Evolutionary conservation across 2,329 filamentous ascomycete species (phyloP).

Genomic region (Sclerotinia minor): DNA sequence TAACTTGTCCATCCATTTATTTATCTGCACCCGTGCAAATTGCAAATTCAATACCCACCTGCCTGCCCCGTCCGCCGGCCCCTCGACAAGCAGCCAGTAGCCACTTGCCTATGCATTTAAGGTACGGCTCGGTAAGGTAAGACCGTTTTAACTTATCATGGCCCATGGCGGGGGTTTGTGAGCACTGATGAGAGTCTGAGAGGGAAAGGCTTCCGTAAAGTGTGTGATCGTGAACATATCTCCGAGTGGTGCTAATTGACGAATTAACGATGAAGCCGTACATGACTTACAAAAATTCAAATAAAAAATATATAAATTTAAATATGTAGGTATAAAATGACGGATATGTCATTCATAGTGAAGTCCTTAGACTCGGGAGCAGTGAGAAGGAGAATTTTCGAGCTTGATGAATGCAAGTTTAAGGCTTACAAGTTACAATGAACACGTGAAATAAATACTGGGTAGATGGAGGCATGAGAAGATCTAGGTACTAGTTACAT

Average conservation of each 20-base stretch:
- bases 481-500: background rate
- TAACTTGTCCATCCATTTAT: no score
- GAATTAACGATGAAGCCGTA: background rate
- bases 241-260: background rate
- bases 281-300: background rate
- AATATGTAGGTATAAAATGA: no score
- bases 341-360: background rate
- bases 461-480: background rate
- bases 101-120: background rate
- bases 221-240: background rate
- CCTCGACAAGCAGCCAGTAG: no score
- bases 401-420: no score
- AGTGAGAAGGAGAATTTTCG: background rate
- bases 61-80: background rate
- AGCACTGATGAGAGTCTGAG: no score
- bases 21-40: no score
- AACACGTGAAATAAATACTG: background rate
- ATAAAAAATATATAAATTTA: background rate
- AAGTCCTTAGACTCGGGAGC: background rate
- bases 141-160: background rate
- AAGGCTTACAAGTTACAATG: background rate
- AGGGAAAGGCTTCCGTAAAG: background rate
- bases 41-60: background rate
- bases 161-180: background rate
- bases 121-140: background rate